Conservation (phyloP, 768 basidiomycete species). For the Suillus placidus region DNA sequence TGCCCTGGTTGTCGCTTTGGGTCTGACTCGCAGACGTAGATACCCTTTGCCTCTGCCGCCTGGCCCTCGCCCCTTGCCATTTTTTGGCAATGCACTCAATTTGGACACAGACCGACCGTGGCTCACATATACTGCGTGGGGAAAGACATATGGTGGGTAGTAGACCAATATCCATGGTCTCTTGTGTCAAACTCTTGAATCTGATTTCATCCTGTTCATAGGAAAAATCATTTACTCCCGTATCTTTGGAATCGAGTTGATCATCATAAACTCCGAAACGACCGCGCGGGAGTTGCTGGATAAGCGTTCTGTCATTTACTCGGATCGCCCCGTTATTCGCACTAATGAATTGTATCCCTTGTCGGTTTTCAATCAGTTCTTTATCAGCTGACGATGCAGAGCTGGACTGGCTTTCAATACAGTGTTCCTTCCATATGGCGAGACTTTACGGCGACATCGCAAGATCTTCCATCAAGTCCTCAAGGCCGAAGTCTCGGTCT, state of each 20-base stretch:
- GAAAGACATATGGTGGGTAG: too few relatives aligned
- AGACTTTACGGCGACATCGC: constrained; percentile 27
- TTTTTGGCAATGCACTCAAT: too few relatives aligned
- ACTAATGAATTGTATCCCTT: constrained; percentile 7
- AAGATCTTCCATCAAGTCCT: constrained; percentile 29
- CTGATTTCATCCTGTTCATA: too few relatives aligned
- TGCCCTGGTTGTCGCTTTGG: too few relatives aligned
- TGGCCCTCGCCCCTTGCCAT: too few relatives aligned
- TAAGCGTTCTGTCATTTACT: constrained; percentile 41
- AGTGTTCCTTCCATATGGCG: constrained; percentile 10
- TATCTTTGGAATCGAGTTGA: constrained; percentile 29
- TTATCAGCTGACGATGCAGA: not conserved
- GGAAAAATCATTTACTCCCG: constrained; percentile 36
- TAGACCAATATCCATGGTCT: too few relatives aligned
- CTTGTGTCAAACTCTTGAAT: too few relatives aligned
- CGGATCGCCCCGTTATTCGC: constrained; percentile 34
- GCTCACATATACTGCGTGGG: too few relatives aligned
- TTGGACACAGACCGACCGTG: too few relatives aligned
- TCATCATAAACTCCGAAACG: constrained; percentile 39
- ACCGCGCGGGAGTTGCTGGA: constrained; percentile 39
- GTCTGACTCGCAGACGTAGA: too few relatives aligned
- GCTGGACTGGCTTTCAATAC: constrained; percentile 7
- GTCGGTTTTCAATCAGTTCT: not conserved
- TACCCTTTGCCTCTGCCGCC: too few relatives aligned
- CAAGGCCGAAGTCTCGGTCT: constrained; percentile 16